Evolutionary conservation across 768 basidiomycete genomes (phyloP), one percentile per base, ranked within the genome.

Genomic region (Mrakia gelida): DNA sequence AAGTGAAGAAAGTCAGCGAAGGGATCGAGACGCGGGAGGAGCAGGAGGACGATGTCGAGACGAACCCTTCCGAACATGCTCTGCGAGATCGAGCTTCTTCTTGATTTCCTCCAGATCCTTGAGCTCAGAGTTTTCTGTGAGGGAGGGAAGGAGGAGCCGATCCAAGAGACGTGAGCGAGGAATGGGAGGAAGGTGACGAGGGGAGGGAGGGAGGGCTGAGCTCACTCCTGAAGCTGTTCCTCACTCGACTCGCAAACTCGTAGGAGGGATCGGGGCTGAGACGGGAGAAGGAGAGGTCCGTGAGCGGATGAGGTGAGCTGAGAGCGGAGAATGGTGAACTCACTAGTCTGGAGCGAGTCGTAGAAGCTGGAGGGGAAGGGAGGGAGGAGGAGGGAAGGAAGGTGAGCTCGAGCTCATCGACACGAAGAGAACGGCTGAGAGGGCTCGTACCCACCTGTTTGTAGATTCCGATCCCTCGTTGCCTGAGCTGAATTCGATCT

Each of bases 311-410:
- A 45, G 7, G 49, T n/a, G 68, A 43, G 41, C 38, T 34, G 13
- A n/a, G 13, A n/a, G 59, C 2, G n/a, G 13, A 59, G 2, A 16
- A 9, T 5, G 32, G 32, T 0, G 32, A 28, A 1, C 72, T 38
- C 13, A 73, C 72, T 73, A 73, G 72, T 73, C 72, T 21, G 49
- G 72, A 23, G 49, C 72, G 3, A 73, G 72, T 3, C 72, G 52
- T 1, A 73, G 52, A 32, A 73, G 72, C 72, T 73, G 54, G 15
- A 43, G 0, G 34, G n/a, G 9, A 4, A 16, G 59, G 6, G 70
- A 23, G 2, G 0, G 71, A 30, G 26, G 49, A 49, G 10, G 49
- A 49, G 45, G n/a, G n/a, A 54, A n/a, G 56, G 21, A 52, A 13
- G 3, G 56, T 73, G 49, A 73, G 72, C 56, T 28, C 67, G 54